These are phyloP conservation scores for Letharia lupina DNA, from an alignment of 495 filamentous ascomycete genomes.

Conservation along the genomic window DNA sequence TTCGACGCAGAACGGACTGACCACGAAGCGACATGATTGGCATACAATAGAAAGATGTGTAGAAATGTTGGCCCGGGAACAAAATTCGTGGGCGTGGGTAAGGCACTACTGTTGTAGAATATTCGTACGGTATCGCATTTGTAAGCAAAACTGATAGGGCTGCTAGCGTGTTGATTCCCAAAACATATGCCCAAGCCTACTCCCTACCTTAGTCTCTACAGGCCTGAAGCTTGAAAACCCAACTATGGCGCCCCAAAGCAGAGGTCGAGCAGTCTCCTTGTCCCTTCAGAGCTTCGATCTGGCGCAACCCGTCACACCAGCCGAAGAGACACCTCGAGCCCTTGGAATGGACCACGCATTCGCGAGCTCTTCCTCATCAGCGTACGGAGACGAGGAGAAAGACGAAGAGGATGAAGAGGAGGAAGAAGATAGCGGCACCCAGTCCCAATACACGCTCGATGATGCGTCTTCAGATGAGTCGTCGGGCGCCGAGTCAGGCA, in stretches of 20 bases:
- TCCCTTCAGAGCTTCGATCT: slow-evolving; percentile 12
- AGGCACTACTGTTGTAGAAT: neutral
- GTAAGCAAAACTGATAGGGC: neutral
- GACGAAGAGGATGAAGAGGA: slow-evolving; percentile 10
- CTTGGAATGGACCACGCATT: slow-evolving; percentile 7
- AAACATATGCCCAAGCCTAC: neutral
- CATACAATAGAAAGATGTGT: neutral
- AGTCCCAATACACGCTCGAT: slow-evolving; percentile 12
- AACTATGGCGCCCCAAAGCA: slow-evolving; percentile 6
- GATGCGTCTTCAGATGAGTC: slow-evolving; percentile 6
- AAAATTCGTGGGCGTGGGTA: neutral
- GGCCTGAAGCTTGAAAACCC: neutral
- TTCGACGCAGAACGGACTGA: slow-evolving; percentile 30
- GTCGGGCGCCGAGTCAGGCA: slow-evolving; percentile 8
- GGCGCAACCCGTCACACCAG: slow-evolving; percentile 3
- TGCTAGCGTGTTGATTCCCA: neutral
- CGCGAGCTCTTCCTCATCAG: slow-evolving; percentile 12
- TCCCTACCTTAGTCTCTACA: neutral
- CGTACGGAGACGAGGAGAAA: slow-evolving; percentile 12
- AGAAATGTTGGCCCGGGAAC: neutral
- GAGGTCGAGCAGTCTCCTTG: neutral
- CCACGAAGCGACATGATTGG: neutral
- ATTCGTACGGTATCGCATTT: neutral
- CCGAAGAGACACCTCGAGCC: slow-evolving; percentile 12
- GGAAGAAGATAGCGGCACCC: neutral